Base-by-base conservation (phyloP, 306 rosid species). In the Pueraria montana region DNA sequence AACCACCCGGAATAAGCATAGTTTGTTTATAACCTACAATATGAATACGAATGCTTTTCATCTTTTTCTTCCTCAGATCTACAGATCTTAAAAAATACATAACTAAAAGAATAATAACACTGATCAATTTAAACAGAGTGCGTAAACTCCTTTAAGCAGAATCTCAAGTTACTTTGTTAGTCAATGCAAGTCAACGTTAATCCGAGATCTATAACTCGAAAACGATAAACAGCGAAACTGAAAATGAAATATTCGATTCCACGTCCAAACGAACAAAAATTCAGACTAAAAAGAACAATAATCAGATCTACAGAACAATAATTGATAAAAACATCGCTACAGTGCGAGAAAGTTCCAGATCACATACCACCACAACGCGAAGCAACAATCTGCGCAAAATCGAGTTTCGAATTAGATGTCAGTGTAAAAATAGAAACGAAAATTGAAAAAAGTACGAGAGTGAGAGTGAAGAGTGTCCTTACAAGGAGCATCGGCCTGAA, bases 321-420 rank as follows among this genome's bases (percentile, higher is more conserved):
- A 74, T 6, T 55, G 1, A 55, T 6, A 21, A 50, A 65, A 45
- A 61, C 18, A 59, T 43, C 7, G 14, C 11, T 8, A 55, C 1
- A 42, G 62, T 3, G 14, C 32, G 30, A 76, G 8, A 50, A 74
- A 68, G 85, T 50, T 72, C 26, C 0, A 79, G 59, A 77, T n/a
- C 12, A 84, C 97, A 65, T 77, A 94, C 98, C 98, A 94, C 83
- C 87, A 90, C 48, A 85, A 2, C 23, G 98, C 74, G 38, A 92
- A 63, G 90, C 98, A 95, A 76, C 98, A 95, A 91, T 89, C 98
- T 95, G 95, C 94, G 77, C 14, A 65, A 8, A 79, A 56, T 48
- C 61, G 11, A 85, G 46, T 62, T 62, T 17, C 1, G 34, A 23
- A n/a, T n/a, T n/a, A n/a, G 23, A 79, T 0, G 79, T 84, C 61